Conservation (phyloP, 768 basidiomycete species). For the Omphalotus guepiniiformis region DNA sequence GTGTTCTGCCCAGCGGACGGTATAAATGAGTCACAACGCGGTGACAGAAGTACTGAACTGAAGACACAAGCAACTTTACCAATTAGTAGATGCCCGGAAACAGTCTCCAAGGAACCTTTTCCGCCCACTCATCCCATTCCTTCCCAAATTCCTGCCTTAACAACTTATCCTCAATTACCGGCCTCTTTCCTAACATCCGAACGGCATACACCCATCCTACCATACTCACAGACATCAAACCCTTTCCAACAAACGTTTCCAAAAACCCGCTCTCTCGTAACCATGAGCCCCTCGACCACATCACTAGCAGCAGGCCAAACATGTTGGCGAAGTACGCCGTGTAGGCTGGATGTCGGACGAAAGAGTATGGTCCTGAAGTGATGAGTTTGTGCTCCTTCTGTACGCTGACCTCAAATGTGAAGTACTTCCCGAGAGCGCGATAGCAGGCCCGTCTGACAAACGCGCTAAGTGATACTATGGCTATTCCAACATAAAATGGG, state of each 20-base stretch:
- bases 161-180: background rate
- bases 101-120: conserved; percentile 26
- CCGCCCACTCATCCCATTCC: conserved; percentile 24
- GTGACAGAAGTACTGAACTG: no score
- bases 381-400: conserved; percentile 31
- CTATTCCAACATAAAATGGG: no score
- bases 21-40: no score
- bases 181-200: background rate
- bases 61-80: no score
- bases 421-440: conserved; percentile 28
- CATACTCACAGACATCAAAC: background rate
- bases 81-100: conserved; percentile 33
- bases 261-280: conserved; percentile 14
- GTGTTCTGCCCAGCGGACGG: no score
- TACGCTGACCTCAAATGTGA: conserved; percentile 38
- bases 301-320: conserved; percentile 12
- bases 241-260: conserved; percentile 9
- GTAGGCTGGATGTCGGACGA: conserved; percentile 17
- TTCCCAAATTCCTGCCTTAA: conserved; percentile 20
- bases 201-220: background rate
- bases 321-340: conserved; percentile 15
- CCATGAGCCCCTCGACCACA: conserved; percentile 11
- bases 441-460: conserved; percentile 29
- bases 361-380: conserved; percentile 35
- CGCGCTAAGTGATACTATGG: no score